These are phyloP conservation scores for Edaphochlamys debaryana DNA, from an alignment of 139 green algal genomes.

Conservation along the genomic window DNA sequence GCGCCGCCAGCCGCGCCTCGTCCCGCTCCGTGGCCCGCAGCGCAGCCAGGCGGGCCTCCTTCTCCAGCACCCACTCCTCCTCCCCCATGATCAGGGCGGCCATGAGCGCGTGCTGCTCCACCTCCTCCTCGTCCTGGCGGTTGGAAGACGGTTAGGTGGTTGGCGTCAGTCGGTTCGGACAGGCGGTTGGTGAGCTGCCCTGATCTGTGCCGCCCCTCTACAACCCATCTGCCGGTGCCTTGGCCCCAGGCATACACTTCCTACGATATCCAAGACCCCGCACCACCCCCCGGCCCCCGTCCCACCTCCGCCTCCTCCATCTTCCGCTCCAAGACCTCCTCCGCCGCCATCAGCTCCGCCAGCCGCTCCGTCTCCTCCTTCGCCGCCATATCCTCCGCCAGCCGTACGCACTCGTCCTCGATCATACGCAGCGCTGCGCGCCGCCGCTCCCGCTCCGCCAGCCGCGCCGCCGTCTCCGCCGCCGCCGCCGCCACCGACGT, in stretches of 20 bases:
- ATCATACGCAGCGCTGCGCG: constrained; percentile 31
- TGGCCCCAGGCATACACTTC: too few species aligned
- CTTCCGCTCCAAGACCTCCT: constrained; percentile 18
- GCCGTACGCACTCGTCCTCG: constrained; percentile 30
- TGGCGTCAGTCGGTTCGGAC: too few species aligned
- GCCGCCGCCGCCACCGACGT: neutral
- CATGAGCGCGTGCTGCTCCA: constrained; percentile 6
- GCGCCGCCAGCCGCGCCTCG: constrained; percentile 9
- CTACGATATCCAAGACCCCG: too few species aligned
- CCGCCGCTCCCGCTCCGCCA: constrained; percentile 14
- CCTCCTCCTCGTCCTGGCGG: constrained; percentile 23
- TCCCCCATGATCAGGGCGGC: constrained; percentile 29
- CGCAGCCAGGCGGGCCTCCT: constrained; percentile 14
- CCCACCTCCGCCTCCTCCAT: constrained; percentile 24
- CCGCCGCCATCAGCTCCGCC: constrained; percentile 22
- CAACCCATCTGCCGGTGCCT: too few species aligned
- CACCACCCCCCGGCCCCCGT: too few species aligned
- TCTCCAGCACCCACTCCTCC: constrained; percentile 41
- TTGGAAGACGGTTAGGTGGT: neutral
- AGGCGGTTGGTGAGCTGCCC: too few species aligned
- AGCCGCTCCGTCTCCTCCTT: constrained; percentile 34
- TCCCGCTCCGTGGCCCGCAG: constrained; percentile 18
- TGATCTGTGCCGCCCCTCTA: too few species aligned
- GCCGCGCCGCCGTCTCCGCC: neutral
- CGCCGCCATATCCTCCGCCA: constrained; percentile 36